Evolutionary conservation across 140 eudicot species (phyloP), one percentile per base, ranked within the genome.

Genomic region (Anethum foeniculum): DNA sequence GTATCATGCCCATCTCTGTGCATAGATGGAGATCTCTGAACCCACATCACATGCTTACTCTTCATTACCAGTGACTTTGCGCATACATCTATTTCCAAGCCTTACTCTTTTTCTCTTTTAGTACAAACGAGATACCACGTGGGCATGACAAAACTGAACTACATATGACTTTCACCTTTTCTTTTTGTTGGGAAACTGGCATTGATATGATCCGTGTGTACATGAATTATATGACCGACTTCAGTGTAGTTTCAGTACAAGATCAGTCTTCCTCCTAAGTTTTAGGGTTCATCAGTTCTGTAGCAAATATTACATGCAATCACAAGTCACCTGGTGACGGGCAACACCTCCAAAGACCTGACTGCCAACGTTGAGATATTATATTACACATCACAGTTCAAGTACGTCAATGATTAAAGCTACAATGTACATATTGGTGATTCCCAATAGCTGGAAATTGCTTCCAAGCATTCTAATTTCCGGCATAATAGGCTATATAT

Each of bases 1-100:
- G 86, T 69, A 72, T 81, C 86, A 79, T 76, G 80, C 75, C 79
- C 43, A 48, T 73, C 54, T 73, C 77, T n/a, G 49, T 77, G 32
- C 30, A 39, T 43, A n/a, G 56, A 10, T n/a, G 77, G 77, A 43
- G 56, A 74, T 75, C 58, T n/a, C 78, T 74, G 78, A 74, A 74
- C 78, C 78, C 78, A 74, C 79, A 47, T 48, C 79, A 75, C 79
- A 75, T 75, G 79, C 79, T 48, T 46, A 15, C 36, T 28, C 41
- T 27, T 78, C 43, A 62, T 58, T 15, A 78, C 44, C 72, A 39
- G 13, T 34, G 46, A 67, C 73, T 67, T 67, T 30, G 73, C 34
- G 73, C 73, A 67, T 15, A 67, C 39, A 67, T 67, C 41, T 67
- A 28, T 1, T 30, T 28, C 6, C 72, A 58, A 8, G 32, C 67